Base-by-base conservation (phyloP, 192 early-diverging fungal genomes). In the Borealophlyctis nickersoniae region DNA sequence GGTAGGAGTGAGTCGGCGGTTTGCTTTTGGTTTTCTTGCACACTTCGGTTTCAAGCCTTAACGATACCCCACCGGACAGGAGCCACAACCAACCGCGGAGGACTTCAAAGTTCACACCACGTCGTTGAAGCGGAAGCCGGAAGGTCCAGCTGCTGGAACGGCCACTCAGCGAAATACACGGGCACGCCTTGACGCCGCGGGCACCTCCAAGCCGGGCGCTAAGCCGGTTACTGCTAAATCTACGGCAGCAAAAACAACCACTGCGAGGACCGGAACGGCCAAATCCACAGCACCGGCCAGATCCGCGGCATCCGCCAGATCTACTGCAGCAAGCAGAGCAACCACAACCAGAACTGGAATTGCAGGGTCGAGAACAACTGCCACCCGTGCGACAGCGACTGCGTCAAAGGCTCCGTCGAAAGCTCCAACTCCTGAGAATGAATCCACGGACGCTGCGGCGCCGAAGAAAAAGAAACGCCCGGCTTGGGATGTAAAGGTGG, bases 401-500 rank as follows among this genome's bases (percentile, higher is more conserved):
- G 45, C 62, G 16, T 19, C 70, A 11, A 66, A 33, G n/a, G 35
- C 65, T 4, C 29, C 63, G 23, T 14, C 33, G 4, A n/a, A 9
- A 24, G 51, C 52, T 22, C 26, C 28, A 2, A 22, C 67, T 9
- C 35, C 9, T 16, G 39, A 36, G 11, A 48, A 28, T 3, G 31
- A 29, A 2, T 28, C 24, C 0, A 35, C 22, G 4, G 57, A 28
- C 2, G 73, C 24, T 2, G 62, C 14, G 5, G 48, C 74, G 4
- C 60, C 75, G 36, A 72, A 73, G 23, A 81, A 80, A 60, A 88
- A 83, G 65, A 89, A 89, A 69, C 45, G 88, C 30, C 67, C 88
- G 16, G 88, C 87, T 13, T 89, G 84, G 81, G 88, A 89, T 62
- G 79, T 84, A 0, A 89, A 86, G 61, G 81, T 79, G 34, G 23